Evolutionary conservation across 106 monocot species (phyloP).

Genomic region (Narthecium ossifragum): DNA sequence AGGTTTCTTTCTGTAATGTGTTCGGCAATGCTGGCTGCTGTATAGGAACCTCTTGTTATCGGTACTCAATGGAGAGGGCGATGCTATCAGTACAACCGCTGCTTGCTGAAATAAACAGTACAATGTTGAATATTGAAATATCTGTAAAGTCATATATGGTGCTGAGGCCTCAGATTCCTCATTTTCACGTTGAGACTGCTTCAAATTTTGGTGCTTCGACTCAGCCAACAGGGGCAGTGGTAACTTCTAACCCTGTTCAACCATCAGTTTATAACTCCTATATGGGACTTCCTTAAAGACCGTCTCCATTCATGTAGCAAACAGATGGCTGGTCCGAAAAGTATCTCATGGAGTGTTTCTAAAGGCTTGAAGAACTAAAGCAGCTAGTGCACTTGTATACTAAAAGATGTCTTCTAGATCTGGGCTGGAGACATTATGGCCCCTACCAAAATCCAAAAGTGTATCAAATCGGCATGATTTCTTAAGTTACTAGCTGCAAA

Average conservation of each 20-base stretch:
- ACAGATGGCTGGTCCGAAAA: slow-evolving; percentile 68
- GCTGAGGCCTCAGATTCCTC: slow-evolving; percentile 66
- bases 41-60: slow-evolving; percentile 86
- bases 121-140: slow-evolving; percentile 83
- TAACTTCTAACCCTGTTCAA: slow-evolving; percentile 25
- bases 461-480: slow-evolving; percentile 87
- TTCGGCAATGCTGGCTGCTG: no score
- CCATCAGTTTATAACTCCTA: slow-evolving; percentile 64
- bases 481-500: slow-evolving; percentile 91
- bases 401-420: slow-evolving; percentile 30
- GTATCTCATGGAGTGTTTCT: slow-evolving; percentile 66
- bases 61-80: slow-evolving; percentile 78
- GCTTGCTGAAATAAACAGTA: slow-evolving; percentile 38
- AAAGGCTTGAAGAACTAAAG: slow-evolving; percentile 87
- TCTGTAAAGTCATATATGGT: slow-evolving; percentile 84
- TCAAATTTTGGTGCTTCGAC: slow-evolving; percentile 21
- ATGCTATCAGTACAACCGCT: slow-evolving; percentile 58
- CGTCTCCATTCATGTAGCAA: slow-evolving; percentile 70
- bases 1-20: no score
- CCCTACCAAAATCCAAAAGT: slow-evolving; percentile 56
- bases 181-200: slow-evolving; percentile 27
- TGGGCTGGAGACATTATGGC: slow-evolving; percentile 24
- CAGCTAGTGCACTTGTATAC: slow-evolving; percentile 60
- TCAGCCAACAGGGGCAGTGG: slow-evolving; percentile 20
- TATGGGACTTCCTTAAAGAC: slow-evolving; percentile 70